A percentile compares a stretch with the other conserved stretches of the same genome.
These are phyloP conservation scores for Pleurotus giganteus DNA, from an alignment of 768 basidiomycete genomes.

Conservation along the genomic window DNA sequence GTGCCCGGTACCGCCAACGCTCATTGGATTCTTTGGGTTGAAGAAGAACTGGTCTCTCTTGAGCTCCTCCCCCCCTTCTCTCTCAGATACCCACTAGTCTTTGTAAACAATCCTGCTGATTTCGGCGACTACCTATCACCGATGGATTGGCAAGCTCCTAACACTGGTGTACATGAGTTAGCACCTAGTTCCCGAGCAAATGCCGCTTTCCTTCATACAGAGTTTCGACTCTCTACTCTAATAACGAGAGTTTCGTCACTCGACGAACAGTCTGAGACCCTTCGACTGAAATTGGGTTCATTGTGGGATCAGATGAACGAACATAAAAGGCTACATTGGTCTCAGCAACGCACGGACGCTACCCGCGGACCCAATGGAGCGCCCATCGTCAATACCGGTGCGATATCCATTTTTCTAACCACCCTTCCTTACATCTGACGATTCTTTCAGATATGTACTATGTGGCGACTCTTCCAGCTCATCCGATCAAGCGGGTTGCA, in stretches of 20 bases:
- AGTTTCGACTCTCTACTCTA: constrained; percentile 9
- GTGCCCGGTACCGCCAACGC: background rate
- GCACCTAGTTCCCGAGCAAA: constrained; percentile 1
- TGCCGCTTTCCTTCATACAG: constrained; percentile 6
- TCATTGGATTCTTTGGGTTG: constrained; percentile 3
- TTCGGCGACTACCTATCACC: constrained; percentile 10
- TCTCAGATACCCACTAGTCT: constrained; percentile 11
- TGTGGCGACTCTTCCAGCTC: background rate
- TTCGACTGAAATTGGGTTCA: too few relatives aligned
- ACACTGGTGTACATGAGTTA: constrained; percentile 9
- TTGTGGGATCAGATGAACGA: background rate
- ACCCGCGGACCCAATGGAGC: background rate
- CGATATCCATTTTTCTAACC: background rate
- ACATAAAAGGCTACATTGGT: background rate
- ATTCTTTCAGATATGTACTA: background rate
- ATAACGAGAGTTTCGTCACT: background rate
- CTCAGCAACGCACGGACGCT: background rate
- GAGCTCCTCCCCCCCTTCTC: constrained; percentile 7
- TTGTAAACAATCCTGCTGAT: constrained; percentile 13
- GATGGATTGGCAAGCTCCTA: background rate
- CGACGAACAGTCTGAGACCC: background rate
- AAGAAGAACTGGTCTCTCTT: constrained; percentile 10
- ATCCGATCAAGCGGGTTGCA: constrained; percentile 3
- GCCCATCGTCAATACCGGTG: background rate
- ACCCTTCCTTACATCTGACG: background rate